phyloP scores from a whole-genome alignment of 257 asterid species.

The Paraleonurus japonicus region DNA sequence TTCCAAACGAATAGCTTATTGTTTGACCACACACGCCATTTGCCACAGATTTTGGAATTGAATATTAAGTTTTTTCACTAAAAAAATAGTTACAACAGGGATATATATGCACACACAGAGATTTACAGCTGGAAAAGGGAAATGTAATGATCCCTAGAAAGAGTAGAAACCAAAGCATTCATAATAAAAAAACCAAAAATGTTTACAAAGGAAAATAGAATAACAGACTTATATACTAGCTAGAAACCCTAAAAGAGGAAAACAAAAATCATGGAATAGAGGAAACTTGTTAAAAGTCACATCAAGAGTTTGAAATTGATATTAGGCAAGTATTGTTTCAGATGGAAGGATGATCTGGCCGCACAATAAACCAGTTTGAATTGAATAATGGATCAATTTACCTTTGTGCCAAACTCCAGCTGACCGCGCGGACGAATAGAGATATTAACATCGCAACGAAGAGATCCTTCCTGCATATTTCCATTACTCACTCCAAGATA shows the following conservation, averaged over 20 bases:
- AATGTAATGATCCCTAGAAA: not conserved
- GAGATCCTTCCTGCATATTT: slow-evolving; percentile 98
- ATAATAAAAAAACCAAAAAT: not conserved
- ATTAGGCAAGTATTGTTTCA: not conserved
- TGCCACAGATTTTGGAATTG: not conserved
- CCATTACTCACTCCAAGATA: slow-evolving; percentile 95
- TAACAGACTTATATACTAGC: not conserved
- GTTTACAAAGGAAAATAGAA: not conserved
- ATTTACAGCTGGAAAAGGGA: not conserved
- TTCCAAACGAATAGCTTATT: not conserved
- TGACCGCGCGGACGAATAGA: slow-evolving; percentile 92
- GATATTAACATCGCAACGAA: slow-evolving; percentile 95
- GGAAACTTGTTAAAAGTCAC: not conserved
- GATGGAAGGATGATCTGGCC: not conserved
- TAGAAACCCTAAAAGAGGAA: not conserved
- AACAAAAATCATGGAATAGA: not conserved
- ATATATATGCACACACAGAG: not conserved
- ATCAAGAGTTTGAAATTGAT: not conserved
- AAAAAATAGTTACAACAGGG: not conserved
- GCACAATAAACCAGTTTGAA: slow-evolving; percentile 11
- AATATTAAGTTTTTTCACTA: not conserved
- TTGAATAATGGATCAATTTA: slow-evolving; percentile 25
- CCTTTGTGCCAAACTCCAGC: slow-evolving; percentile 92
- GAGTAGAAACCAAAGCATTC: not conserved
- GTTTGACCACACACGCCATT: not conserved